Percentiles rank a stretch among this genome's conserved stretches.
Evolutionary conservation across 2,329 filamentous ascomycete genomes (phyloP).

Genomic region (Xylaria sp.): DNA sequence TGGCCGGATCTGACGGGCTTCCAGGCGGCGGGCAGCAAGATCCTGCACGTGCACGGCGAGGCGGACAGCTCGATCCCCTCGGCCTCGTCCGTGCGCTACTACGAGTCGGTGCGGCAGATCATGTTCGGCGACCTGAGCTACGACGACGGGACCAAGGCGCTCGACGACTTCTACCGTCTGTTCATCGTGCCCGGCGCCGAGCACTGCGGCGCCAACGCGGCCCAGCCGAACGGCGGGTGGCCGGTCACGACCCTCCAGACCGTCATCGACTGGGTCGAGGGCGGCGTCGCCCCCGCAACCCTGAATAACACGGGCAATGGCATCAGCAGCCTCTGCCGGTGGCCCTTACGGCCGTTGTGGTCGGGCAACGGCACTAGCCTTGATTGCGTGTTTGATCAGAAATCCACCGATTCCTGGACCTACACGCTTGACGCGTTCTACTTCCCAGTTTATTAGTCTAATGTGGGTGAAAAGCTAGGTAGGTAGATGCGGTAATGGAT

Average conservation of each 20-base stretch:
- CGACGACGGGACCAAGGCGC: conserved; percentile 52
- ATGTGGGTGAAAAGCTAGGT: neutral
- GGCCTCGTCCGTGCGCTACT: conserved; percentile 55
- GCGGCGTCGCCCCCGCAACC: conserved; percentile 55
- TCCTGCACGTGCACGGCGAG: conserved; percentile 65
- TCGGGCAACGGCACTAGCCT: conserved; percentile 45
- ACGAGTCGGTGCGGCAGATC: conserved; percentile 58
- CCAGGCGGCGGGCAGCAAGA: conserved; percentile 58
- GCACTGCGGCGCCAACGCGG: conserved; percentile 57
- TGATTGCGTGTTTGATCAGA: conserved; percentile 40
- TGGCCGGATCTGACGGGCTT: conserved; percentile 59
- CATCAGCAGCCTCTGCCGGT: conserved; percentile 53
- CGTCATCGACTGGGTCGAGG: conserved; percentile 64
- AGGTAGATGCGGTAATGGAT: neutral
- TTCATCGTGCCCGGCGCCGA: conserved; percentile 59
- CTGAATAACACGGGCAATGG: conserved; percentile 55
- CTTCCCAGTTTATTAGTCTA: conserved; percentile 25
- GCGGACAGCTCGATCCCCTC: conserved; percentile 60
- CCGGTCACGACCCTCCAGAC: conserved; percentile 57
- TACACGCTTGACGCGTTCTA: conserved; percentile 32
- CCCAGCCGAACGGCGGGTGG: conserved; percentile 54
- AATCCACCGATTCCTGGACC: conserved; percentile 25
- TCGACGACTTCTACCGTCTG: conserved; percentile 59
- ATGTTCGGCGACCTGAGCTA: conserved; percentile 58
- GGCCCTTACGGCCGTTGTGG: conserved; percentile 57